Conservation (phyloP, 257 asterid genomes). For the Przewalskia tangutica region DNA sequence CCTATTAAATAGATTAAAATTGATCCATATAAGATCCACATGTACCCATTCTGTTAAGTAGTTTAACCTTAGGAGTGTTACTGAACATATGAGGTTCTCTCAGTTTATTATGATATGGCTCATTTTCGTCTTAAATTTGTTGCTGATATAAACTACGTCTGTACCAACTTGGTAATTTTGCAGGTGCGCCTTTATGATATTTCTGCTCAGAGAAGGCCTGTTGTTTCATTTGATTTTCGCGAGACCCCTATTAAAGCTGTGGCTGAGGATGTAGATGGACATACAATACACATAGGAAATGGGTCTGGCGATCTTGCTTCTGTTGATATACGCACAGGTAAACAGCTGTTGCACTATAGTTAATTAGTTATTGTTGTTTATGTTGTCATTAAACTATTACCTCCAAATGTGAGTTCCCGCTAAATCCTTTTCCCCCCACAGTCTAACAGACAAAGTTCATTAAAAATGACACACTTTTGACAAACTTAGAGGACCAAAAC, state of each 20-base stretch:
- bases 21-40: not conserved
- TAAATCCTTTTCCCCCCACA: no score
- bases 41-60: not conserved
- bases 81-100: not conserved
- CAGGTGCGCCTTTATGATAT: conserved; percentile 90
- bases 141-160: not conserved
- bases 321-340: conserved; percentile 83
- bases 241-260: conserved; percentile 81
- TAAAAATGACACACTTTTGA: no score
- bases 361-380: not conserved
- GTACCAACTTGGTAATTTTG: conserved; percentile 3
- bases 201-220: conserved; percentile 92
- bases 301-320: conserved; percentile 97
- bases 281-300: conserved; percentile 67
- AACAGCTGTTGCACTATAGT: not conserved
- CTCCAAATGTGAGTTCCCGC: no score
- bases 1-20: not conserved
- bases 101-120: not conserved
- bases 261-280: conserved; percentile 69
- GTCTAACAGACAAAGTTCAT: no score
- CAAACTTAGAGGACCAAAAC: no score
- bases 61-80: not conserved
- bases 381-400: not conserved
- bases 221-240: conserved; percentile 68
- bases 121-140: not conserved